These are phyloP conservation scores for Phytophthora pistaciae DNA, from an alignment of 352 stramenopile species.

Conservation along the genomic window DNA sequence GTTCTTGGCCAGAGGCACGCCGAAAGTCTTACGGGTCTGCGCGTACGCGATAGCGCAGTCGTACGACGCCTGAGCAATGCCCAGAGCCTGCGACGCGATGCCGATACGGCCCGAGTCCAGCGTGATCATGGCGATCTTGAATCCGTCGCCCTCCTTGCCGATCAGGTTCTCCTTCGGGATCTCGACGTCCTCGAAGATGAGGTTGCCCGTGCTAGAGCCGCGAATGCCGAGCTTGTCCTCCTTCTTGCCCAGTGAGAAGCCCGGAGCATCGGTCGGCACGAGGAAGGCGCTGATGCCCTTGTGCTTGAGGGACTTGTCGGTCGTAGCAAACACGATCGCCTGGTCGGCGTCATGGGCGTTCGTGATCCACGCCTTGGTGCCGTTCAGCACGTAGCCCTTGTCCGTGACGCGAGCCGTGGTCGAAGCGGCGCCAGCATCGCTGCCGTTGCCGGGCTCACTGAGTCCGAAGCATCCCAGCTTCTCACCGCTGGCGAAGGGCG, in stretches of 20 bases:
- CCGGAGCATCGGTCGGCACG: conserved; percentile 91
- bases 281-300: conserved; percentile 98
- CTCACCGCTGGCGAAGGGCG: conserved; percentile 90
- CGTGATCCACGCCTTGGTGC: conserved; percentile 98
- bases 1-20: conserved; percentile 92
- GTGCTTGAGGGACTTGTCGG: conserved; percentile 95
- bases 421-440: conserved; percentile 93
- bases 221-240: conserved; percentile 99
- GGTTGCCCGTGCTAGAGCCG: conserved; percentile 95
- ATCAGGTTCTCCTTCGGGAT: conserved; percentile 92
- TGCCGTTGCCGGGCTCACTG: conserved; percentile 94
- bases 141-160: conserved; percentile 87
- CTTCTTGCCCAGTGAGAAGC: conserved; percentile 97
- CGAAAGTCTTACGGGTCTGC: conserved; percentile 95
- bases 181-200: conserved; percentile 96
- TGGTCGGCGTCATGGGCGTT: conserved; percentile 95
- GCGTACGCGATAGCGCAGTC: conserved; percentile 97
- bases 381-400: conserved; percentile 96
- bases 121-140: conserved; percentile 94
- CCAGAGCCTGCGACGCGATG: conserved; percentile 95
- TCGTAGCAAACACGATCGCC: conserved; percentile 97
- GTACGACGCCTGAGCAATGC: conserved; percentile 96
- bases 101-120: conserved; percentile 96
- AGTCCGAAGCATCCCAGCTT: conserved; percentile 97
- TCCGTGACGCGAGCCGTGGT: conserved; percentile 91